Evolutionary conservation across 2,329 filamentous ascomycete species (phyloP).

Genomic region (Fusarium pseudonygamai): DNA sequence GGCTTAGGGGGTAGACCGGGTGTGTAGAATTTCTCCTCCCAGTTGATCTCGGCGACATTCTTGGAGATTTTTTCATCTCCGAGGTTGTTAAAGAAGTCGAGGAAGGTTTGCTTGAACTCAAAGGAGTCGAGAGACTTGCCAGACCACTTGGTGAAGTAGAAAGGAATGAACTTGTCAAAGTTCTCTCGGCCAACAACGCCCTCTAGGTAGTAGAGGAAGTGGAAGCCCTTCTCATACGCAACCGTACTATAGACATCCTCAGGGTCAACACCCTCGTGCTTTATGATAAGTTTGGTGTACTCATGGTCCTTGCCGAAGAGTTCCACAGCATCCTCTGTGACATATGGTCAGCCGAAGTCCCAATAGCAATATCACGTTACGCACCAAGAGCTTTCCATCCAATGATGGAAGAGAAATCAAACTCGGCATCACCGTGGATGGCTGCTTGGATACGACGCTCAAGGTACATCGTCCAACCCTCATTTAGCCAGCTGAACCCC

Average conservation of each 20-base stretch:
- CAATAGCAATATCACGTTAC: constrained; percentile 26
- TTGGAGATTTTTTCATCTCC: constrained; percentile 70
- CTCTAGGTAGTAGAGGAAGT: constrained; percentile 92
- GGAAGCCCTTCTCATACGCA: constrained; percentile 97
- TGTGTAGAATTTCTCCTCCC: constrained; percentile 89
- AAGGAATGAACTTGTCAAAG: constrained; percentile 94
- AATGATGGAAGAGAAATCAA: constrained; percentile 95
- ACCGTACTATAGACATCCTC: constrained; percentile 94
- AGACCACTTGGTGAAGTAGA: constrained; percentile 90
- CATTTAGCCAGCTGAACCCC: constrained; percentile 68
- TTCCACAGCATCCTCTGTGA: constrained; percentile 76
- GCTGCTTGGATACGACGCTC: constrained; percentile 83
- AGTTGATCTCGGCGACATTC: constrained; percentile 80
- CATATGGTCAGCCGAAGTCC: constrained; percentile 18
- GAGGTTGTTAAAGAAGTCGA: constrained; percentile 80
- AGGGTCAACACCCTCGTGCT: constrained; percentile 89
- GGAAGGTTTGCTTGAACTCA: constrained; percentile 89
- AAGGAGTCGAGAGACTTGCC: constrained; percentile 90
- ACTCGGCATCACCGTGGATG: constrained; percentile 84
- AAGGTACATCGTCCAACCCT: constrained; percentile 94
- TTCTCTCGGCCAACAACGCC: constrained; percentile 83
- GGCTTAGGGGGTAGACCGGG: constrained; percentile 92
- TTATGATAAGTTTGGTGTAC: constrained; percentile 90
- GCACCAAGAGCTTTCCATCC: constrained; percentile 86
- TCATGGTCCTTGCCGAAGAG: constrained; percentile 85